These are phyloP conservation scores for Dunaliella primolecta DNA, from an alignment of 139 green algal species.

Conservation along the genomic window DNA sequence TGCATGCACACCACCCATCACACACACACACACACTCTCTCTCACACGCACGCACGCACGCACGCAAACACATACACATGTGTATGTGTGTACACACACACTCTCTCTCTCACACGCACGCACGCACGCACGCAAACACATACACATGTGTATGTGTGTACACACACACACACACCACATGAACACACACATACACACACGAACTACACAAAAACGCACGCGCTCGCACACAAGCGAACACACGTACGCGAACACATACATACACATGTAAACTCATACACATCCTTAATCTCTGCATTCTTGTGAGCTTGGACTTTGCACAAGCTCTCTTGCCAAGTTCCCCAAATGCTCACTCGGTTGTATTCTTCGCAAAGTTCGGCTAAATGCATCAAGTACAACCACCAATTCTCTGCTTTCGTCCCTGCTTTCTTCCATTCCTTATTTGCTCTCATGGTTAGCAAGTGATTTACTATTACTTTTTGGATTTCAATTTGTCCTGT, in stretches of 20 bases:
- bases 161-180: background rate
- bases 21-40: background rate
- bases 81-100: background rate
- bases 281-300: background rate
- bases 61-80: background rate
- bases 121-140: background rate
- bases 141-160: no score
- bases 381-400: no score
- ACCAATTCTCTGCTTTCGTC: no score
- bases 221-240: background rate
- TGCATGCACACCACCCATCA: background rate
- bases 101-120: background rate
- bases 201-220: no score
- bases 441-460: no score
- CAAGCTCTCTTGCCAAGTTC: no score
- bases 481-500: no score
- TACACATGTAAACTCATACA: background rate
- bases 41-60: background rate
- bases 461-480: no score
- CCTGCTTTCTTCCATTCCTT: no score
- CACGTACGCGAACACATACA: background rate
- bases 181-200: background rate
- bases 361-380: no score
- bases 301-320: no score
- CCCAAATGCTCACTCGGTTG: no score